A percentile compares a stretch with the other conserved stretches of the same genome.
These are phyloP conservation scores for Terfezia claveryi DNA, from an alignment of 495 filamentous ascomycete genomes.

Conservation along the genomic window DNA sequence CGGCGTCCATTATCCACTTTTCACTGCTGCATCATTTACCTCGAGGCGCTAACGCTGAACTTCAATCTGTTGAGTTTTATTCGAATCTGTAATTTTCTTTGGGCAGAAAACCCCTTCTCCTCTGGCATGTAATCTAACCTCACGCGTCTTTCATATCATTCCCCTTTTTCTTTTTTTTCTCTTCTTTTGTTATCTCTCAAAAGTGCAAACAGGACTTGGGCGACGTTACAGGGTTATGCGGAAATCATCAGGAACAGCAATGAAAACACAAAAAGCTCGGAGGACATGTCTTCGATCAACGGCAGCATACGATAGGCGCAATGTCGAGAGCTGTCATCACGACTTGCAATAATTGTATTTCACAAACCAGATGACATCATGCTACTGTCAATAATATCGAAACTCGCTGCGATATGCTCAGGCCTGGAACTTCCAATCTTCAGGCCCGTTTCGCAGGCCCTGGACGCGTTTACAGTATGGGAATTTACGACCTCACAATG, in stretches of 20 bases:
- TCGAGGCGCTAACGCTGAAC: no score
- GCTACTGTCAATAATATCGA: no score
- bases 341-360: no score
- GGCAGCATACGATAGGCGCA: not conserved
- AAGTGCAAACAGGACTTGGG: not conserved
- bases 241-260: not conserved
- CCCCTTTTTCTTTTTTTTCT: not conserved
- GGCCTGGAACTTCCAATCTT: no score
- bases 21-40: no score
- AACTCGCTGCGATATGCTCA: no score
- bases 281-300: not conserved
- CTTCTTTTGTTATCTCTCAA: not conserved
- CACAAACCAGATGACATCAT: no score
- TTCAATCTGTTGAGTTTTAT: no score
- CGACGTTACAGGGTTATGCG: not conserved
- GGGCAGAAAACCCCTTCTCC: not conserved
- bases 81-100: no score
- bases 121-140: not conserved
- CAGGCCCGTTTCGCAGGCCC: not conserved
- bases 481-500: not conserved
- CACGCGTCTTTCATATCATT: not conserved
- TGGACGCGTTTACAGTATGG: not conserved
- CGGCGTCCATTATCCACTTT: not conserved
- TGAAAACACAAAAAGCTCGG: not conserved
- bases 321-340: no score